Evolutionary conservation across 2,329 filamentous ascomycete genomes (phyloP), one percentile per base, ranked within the genome.

Genomic region (Berkeleyomyces basicola): DNA sequence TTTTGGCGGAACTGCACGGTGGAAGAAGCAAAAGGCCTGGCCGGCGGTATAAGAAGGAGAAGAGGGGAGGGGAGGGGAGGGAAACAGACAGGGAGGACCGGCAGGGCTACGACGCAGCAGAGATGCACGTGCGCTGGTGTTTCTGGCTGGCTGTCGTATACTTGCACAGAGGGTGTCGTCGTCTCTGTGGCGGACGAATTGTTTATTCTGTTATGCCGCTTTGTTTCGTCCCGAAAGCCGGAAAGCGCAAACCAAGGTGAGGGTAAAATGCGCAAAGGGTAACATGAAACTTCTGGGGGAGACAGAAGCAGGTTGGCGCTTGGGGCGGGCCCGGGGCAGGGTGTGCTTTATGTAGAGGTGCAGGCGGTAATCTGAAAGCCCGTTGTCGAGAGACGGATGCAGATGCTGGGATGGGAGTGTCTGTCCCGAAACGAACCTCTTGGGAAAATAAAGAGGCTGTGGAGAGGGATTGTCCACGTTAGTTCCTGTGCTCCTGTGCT

Each of bases 241-340:
- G 49, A 55, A 55, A 31, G 31, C 36, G 33, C 36, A 39, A 37
- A 33, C 49, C 49, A 37, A 55, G 37, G 49, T 55, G 7, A 7
- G 4, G 14, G 37, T 33, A 39, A 33, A 55, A 55, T 55, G 49
- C n/a, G 49, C 31, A 37, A 55, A 55, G 49, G 31, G 49, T 37
- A 55, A 55, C 49, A 55, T 55, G 49, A 55, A 55, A 55, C 49
- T 55, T 55, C 11, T 55, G 49, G 49, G 23, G 49, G 49, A 55
- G 49, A 39, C 49, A 53, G 37, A 14, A 33, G 49, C 49, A 36
- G n/a, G 44, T 16, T 47, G 11, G 49, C 49, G 49, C 49, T 37
- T 55, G 33, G 11, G 49, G 6, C 3, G 10, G 10, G 42, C 3
- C 6, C 11, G n/a, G 42, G 43, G 43, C 11, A 46, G 11, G 4